Evolutionary conservation across 1,284 basidiomycete genomes (phyloP).

Genomic region (Sanghuangporus baumii): DNA sequence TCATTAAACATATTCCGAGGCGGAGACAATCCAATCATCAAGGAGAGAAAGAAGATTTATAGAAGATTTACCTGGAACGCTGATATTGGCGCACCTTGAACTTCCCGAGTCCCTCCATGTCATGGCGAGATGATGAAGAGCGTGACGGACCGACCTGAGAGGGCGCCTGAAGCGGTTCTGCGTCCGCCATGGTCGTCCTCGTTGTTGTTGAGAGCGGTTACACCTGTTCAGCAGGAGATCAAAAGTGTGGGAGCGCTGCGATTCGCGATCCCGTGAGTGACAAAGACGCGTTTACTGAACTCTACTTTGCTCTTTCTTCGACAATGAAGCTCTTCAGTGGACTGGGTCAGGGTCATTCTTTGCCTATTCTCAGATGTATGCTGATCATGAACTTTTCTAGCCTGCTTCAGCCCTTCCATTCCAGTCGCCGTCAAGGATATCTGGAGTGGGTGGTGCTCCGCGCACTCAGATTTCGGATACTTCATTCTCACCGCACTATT

Average conservation of each 20-base stretch:
- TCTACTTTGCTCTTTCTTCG: not conserved
- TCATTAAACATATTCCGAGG: not conserved
- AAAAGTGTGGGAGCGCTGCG: not conserved
- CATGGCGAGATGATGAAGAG: not conserved
- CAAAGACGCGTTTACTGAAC: not conserved
- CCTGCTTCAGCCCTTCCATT: slow-evolving; percentile 20
- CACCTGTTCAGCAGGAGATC: not conserved
- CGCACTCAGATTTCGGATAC: not conserved
- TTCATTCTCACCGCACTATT: not conserved
- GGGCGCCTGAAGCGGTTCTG: not conserved
- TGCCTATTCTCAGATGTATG: not conserved
- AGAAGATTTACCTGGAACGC: not conserved
- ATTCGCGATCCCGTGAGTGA: not conserved
- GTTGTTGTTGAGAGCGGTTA: not conserved
- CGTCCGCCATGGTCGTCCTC: not conserved
- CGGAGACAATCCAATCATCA: not conserved
- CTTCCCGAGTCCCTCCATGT: slow-evolving; percentile 13
- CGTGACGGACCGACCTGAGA: slow-evolving; percentile 5
- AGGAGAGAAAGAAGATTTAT: not conserved
- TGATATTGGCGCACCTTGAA: slow-evolving; percentile 10
- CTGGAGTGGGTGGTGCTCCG: slow-evolving; percentile 16
- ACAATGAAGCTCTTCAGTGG: slow-evolving; percentile 14
- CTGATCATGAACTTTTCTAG: slow-evolving; percentile 1
- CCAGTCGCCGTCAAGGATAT: slow-evolving; percentile 1
- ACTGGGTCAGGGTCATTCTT: not conserved